Conservation (phyloP, 2,329 filamentous ascomycete genomes). For the Ascomycota sp. region DNA sequence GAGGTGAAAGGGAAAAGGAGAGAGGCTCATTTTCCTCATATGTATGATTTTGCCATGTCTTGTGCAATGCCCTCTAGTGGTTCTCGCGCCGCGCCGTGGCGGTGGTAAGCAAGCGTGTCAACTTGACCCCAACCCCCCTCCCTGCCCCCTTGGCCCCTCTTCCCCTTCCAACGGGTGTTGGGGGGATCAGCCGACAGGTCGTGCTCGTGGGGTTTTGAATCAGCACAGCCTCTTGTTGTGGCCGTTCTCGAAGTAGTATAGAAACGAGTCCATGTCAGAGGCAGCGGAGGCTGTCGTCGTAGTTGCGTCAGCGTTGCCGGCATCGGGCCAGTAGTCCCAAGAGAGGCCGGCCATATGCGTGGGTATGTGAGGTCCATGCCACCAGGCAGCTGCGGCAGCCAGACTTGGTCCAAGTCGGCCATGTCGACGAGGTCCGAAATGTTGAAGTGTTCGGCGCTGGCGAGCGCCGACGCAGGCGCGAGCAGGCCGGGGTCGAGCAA, state of each 20-base stretch:
- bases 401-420: slow-evolving; percentile 9
- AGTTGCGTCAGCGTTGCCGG: slow-evolving; percentile 1
- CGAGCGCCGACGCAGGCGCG: slow-evolving; percentile 2
- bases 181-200: too few species aligned
- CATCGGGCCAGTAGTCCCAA: slow-evolving; percentile 10
- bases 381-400: slow-evolving; percentile 10
- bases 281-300: slow-evolving; percentile 2
- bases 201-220: too few species aligned
- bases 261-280: slow-evolving; percentile 6
- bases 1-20: too few species aligned
- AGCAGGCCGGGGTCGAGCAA: slow-evolving; percentile 6
- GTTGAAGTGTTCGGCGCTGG: slow-evolving; percentile 7
- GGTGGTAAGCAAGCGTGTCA: too few species aligned
- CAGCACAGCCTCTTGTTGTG: slow-evolving; percentile 2
- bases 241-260: slow-evolving; percentile 6
- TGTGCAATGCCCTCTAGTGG: too few species aligned
- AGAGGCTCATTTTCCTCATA: too few species aligned
- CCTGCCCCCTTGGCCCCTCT: too few species aligned
- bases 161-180: too few species aligned
- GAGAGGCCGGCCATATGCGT: too few species aligned
- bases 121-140: too few species aligned
- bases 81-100: too few species aligned
- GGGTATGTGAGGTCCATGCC: slow-evolving; percentile 12
- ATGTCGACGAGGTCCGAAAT: slow-evolving; percentile 6
- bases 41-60: too few species aligned